Conservation (phyloP, 2,329 filamentous ascomycete species). For the Corynespora cassiicola region DNA sequence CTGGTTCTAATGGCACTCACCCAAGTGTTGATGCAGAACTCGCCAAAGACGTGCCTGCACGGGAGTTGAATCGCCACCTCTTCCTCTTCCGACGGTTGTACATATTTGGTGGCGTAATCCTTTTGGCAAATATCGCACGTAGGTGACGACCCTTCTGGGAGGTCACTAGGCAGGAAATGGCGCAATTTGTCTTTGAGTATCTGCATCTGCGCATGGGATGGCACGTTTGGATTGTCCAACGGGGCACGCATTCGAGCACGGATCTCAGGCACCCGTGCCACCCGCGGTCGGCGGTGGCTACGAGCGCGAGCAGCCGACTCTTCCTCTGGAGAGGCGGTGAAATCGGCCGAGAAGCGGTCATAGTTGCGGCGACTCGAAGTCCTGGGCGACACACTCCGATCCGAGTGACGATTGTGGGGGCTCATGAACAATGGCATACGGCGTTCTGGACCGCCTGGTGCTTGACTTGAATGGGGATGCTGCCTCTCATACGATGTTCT, state of each 20-base stretch:
- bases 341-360: slow-evolving; percentile 36
- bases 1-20: slow-evolving; percentile 21
- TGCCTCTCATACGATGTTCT: slow-evolving; percentile 21
- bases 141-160: slow-evolving; percentile 29
- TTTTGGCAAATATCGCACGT: slow-evolving; percentile 46
- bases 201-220: slow-evolving; percentile 33
- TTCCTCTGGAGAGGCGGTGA: slow-evolving; percentile 31
- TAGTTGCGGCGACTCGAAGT: slow-evolving; percentile 40
- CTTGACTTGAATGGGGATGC: slow-evolving; percentile 13
- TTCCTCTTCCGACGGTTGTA: slow-evolving; percentile 35
- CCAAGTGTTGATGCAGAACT: slow-evolving; percentile 44
- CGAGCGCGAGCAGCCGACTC: slow-evolving; percentile 31
- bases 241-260: slow-evolving; percentile 18
- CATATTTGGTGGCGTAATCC: slow-evolving; percentile 36
- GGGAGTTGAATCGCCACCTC: slow-evolving; percentile 42
- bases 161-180: slow-evolving; percentile 29
- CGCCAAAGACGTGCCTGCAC: slow-evolving; percentile 44
- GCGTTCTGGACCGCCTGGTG: slow-evolving; percentile 15
- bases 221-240: slow-evolving; percentile 28
- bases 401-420: slow-evolving; percentile 25
- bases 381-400: slow-evolving; percentile 33
- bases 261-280: slow-evolving; percentile 17
- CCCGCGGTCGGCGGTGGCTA: slow-evolving; percentile 14
- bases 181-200: slow-evolving; percentile 34
- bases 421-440: slow-evolving; percentile 14